Evolutionary conservation across 2,329 filamentous ascomycete species (phyloP).

Genomic region (Colletotrichum shisoi): DNA sequence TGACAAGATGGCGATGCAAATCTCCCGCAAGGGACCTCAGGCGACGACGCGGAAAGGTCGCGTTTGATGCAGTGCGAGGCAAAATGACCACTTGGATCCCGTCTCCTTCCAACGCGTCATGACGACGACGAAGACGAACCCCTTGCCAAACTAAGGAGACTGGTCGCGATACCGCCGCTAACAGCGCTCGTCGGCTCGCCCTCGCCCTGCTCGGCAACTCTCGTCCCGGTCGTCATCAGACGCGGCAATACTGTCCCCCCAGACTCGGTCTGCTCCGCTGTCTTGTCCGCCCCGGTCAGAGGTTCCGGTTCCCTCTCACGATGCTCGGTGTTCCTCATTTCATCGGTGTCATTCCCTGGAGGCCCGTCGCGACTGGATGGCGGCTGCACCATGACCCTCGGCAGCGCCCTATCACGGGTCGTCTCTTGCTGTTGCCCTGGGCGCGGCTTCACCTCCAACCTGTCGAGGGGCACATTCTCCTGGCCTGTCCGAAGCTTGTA

Average conservation of each 20-base stretch:
- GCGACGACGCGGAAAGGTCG: not conserved
- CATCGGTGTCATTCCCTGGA: constrained; percentile 36
- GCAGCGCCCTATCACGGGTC: constrained; percentile 36
- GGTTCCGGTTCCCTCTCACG: constrained; percentile 8
- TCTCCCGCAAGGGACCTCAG: not conserved
- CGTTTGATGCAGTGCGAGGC: constrained; percentile 9
- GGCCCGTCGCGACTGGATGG: constrained; percentile 40
- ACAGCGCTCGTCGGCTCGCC: constrained; percentile 54
- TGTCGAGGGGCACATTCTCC: constrained; percentile 68
- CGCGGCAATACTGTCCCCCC: constrained; percentile 41
- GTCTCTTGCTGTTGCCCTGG: constrained; percentile 36
- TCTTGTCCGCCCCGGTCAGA: constrained; percentile 19
- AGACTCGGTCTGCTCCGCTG: constrained; percentile 29
- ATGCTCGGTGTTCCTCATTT: constrained; percentile 27
- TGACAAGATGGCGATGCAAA: not conserved
- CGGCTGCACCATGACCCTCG: constrained; percentile 39
- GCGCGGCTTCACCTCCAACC: constrained; percentile 58
- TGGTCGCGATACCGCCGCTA: constrained; percentile 60
- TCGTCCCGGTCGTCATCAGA: constrained; percentile 26
- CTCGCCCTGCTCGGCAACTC: constrained; percentile 43
- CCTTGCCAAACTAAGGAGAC: constrained; percentile 58
- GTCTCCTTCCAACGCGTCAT: not conserved
- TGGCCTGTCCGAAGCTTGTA: constrained; percentile 81
- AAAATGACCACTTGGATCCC: not conserved
- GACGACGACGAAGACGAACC: constrained; percentile 35